Evolutionary conservation across 2,329 filamentous ascomycete species (phyloP).

Genomic region (Aotearoamyces nothofagi): DNA sequence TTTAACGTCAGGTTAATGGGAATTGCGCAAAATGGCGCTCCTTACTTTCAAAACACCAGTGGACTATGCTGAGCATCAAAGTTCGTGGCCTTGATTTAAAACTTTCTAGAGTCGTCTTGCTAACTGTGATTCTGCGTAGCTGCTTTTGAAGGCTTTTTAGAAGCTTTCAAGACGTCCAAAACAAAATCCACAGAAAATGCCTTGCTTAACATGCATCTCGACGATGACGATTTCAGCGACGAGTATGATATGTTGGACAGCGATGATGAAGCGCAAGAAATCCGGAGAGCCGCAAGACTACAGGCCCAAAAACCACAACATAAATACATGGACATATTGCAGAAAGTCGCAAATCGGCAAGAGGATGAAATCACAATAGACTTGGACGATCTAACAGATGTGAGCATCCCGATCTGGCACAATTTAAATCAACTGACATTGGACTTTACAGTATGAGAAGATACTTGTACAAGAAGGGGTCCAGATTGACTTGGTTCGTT

Average conservation of each 20-base stretch:
- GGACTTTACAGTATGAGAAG: conserved; percentile 48
- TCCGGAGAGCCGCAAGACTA: conserved; percentile 28
- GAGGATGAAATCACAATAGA: conserved; percentile 71
- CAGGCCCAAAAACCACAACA: conserved; percentile 43
- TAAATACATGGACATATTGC: conserved; percentile 82
- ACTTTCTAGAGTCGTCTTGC: conserved; percentile 3
- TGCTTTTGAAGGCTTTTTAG: conserved; percentile 78
- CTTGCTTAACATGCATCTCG: conserved; percentile 70
- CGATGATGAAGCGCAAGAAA: conserved; percentile 37
- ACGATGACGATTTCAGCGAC: conserved; percentile 74
- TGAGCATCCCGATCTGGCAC: conserved; percentile 29
- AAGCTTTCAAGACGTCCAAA: conserved; percentile 69
- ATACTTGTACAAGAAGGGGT: conserved; percentile 42
- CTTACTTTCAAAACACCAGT: conserved; percentile 65
- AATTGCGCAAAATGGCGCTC: conserved; percentile 57
- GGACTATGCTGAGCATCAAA: conserved; percentile 76
- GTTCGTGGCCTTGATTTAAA: conserved; percentile 30
- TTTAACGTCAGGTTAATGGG: conserved; percentile 5
- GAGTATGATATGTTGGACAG: conserved; percentile 87
- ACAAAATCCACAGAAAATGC: conserved; percentile 69
- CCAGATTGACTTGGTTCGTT: conserved; percentile 55
- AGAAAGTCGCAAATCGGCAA: conserved; percentile 71
- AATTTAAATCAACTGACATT: conserved; percentile 4
- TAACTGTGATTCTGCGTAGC: conserved; percentile 26
- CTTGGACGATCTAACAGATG: conserved; percentile 68